Conservation (phyloP, 2,329 filamentous ascomycete species). For the Penicillium capsulatum region DNA sequence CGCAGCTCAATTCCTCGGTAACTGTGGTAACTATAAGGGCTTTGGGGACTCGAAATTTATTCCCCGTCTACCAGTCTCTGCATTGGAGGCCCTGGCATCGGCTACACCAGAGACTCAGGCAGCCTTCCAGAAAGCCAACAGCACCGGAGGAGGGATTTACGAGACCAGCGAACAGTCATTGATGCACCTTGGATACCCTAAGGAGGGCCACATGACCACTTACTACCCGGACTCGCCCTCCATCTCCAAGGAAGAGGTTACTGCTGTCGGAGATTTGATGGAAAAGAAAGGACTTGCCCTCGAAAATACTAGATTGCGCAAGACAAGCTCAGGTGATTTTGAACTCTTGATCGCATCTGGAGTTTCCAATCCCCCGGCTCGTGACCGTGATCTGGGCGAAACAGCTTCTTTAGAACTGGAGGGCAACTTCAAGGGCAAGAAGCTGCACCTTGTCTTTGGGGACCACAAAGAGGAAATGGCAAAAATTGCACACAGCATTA, state of each 20-base stretch:
- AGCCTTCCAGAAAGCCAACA: constrained; percentile 62
- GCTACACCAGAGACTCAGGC: constrained; percentile 57
- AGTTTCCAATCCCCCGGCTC: constrained; percentile 54
- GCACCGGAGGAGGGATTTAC: constrained; percentile 62
- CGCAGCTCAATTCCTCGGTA: constrained; percentile 72
- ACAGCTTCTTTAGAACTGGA: constrained; percentile 59
- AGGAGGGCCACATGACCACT: constrained; percentile 71
- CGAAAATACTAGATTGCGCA: constrained; percentile 73
- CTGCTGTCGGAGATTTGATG: constrained; percentile 67
- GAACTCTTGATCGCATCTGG: constrained; percentile 73
- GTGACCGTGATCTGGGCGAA: constrained; percentile 66
- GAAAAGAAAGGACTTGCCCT: constrained; percentile 65
- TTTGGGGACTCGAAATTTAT: constrained; percentile 84
- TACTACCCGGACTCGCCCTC: constrained; percentile 74
- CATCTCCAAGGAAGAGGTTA: constrained; percentile 72
- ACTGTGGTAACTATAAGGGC: constrained; percentile 80
- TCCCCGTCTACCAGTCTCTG: constrained; percentile 62
- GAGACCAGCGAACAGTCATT: constrained; percentile 59
- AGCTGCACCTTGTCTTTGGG: constrained; percentile 67
- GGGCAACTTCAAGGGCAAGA: constrained; percentile 62
- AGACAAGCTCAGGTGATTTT: constrained; percentile 60
- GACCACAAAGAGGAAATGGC: constrained; percentile 70
- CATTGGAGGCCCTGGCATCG: constrained; percentile 61
- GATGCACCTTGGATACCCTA: constrained; percentile 72
- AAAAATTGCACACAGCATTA: constrained; percentile 61